A percentile compares a stretch with the other conserved stretches of the same genome.
phyloP scores from a whole-genome alignment of 139 green algal genomes.

The Volvox reticuliferus region DNA sequence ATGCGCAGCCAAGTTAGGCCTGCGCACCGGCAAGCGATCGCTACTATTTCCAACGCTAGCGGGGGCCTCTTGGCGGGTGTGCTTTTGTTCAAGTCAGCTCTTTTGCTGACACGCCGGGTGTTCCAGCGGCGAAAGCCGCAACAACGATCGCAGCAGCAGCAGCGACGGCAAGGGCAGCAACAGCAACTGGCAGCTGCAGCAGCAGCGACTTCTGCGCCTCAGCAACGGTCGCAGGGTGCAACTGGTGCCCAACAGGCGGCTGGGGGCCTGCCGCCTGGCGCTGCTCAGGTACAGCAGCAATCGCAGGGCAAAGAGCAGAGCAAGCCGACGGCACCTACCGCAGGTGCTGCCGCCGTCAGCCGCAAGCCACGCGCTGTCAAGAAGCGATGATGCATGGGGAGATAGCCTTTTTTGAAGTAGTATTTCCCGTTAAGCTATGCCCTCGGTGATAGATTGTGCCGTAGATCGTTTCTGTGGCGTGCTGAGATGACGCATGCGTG shows the following conservation, averaged over 20 bases:
- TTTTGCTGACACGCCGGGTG: background rate
- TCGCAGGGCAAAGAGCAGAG: background rate
- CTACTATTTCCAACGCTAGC: slow-evolving; percentile 24
- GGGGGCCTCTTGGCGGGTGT: slow-evolving; percentile 32
- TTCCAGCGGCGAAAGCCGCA: slow-evolving; percentile 34
- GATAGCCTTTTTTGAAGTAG: background rate
- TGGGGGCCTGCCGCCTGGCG: background rate
- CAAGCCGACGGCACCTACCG: background rate
- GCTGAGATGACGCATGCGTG: too few relatives aligned
- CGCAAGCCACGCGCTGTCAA: background rate
- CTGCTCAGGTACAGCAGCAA: background rate
- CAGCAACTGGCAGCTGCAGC: background rate
- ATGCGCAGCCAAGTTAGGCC: slow-evolving; percentile 32
- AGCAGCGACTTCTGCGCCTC: background rate
- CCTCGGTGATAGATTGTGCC: too few relatives aligned
- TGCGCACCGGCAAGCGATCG: background rate
- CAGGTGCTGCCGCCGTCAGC: background rate
- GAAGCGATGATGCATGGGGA: slow-evolving; percentile 17
- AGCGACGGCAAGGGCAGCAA: background rate
- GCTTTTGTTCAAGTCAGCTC: slow-evolving; percentile 5
- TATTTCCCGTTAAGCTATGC: too few relatives aligned
- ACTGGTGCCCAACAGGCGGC: background rate
- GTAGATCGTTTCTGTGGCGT: too few relatives aligned
- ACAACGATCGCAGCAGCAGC: slow-evolving; percentile 4
- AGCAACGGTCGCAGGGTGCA: background rate